Evolutionary conservation across 139 green algal genomes (phyloP).

Genomic region (Mesostigma viride): DNA sequence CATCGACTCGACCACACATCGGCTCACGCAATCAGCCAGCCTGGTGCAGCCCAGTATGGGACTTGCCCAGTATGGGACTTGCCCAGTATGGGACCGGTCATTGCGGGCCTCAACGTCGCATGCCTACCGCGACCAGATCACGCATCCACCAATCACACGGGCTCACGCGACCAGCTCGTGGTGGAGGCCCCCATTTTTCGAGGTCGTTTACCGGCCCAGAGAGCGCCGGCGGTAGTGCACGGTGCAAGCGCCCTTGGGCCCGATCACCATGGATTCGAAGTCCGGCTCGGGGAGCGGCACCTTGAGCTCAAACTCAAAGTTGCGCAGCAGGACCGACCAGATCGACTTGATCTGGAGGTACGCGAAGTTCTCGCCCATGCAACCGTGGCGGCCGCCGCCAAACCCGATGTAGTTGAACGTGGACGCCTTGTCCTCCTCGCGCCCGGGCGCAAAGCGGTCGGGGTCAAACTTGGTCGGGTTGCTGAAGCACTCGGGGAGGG

Average conservation of each 20-base stretch:
- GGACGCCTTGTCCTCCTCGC: constrained; percentile 45
- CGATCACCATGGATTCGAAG: constrained; percentile 89
- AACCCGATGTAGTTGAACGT: constrained; percentile 86
- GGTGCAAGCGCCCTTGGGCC: constrained; percentile 62
- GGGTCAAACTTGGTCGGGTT: constrained; percentile 70
- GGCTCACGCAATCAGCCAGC: no score
- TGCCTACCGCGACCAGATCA: no score
- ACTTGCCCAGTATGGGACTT: no score
- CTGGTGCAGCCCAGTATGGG: no score
- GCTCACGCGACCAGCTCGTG: no score
- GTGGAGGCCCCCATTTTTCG: no score
- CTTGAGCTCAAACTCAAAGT: constrained; percentile 95
- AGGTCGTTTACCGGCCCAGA: no score
- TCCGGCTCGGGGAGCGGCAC: constrained; percentile 73
- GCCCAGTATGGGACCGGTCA: no score
- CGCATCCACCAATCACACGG: no score
- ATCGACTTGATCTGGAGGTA: constrained; percentile 94
- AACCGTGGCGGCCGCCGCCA: constrained; percentile 85
- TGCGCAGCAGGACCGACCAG: constrained; percentile 78
- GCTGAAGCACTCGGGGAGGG: constrained; percentile 60
- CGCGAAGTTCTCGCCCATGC: constrained; percentile 95
- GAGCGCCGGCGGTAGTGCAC: constrained; percentile 78
- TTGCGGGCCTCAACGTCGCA: no score
- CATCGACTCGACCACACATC: no score
- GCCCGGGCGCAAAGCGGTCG: constrained; percentile 55